Evolutionary conservation across 2,329 filamentous ascomycete species (phyloP).

Genomic region (Fusarium incarnatum): DNA sequence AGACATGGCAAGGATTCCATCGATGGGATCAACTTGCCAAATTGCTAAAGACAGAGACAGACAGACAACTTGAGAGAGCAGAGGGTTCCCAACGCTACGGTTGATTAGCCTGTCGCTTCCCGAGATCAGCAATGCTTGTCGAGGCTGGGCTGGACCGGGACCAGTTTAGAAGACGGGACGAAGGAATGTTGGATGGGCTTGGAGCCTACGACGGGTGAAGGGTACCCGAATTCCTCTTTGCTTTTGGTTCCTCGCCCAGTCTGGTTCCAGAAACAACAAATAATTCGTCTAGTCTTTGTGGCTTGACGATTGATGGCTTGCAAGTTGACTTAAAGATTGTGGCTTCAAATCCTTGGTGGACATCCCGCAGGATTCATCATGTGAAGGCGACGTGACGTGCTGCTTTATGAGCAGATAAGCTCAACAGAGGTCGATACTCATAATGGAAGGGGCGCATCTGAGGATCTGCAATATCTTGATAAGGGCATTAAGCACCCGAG

Average conservation of each 20-base stretch:
- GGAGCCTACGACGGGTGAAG: constrained; percentile 26
- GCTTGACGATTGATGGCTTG: constrained; percentile 33
- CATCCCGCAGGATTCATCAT: not conserved
- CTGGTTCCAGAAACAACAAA: constrained; percentile 21
- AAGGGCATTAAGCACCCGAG: not conserved
- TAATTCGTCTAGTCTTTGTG: constrained; percentile 16
- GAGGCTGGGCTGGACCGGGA: constrained; percentile 15
- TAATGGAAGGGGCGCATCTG: not conserved
- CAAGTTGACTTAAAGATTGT: constrained; percentile 1
- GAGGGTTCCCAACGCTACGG: constrained; percentile 29
- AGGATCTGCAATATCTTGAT: not conserved
- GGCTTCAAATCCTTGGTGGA: not conserved
- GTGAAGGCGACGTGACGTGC: constrained; percentile 4
- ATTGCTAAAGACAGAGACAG: constrained; percentile 5
- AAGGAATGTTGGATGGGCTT: constrained; percentile 34
- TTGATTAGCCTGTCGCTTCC: constrained; percentile 36
- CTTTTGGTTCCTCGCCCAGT: constrained; percentile 1
- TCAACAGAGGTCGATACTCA: not conserved
- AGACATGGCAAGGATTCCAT: constrained; percentile 22
- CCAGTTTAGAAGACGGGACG: constrained; percentile 31
- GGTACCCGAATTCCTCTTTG: constrained; percentile 31
- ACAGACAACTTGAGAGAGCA: not conserved
- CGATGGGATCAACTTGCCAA: constrained; percentile 8
- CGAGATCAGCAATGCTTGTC: constrained; percentile 44
- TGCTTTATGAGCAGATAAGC: not conserved